Conservation (phyloP, 257 asterid species). For the Handroanthus guayacan region DNA sequence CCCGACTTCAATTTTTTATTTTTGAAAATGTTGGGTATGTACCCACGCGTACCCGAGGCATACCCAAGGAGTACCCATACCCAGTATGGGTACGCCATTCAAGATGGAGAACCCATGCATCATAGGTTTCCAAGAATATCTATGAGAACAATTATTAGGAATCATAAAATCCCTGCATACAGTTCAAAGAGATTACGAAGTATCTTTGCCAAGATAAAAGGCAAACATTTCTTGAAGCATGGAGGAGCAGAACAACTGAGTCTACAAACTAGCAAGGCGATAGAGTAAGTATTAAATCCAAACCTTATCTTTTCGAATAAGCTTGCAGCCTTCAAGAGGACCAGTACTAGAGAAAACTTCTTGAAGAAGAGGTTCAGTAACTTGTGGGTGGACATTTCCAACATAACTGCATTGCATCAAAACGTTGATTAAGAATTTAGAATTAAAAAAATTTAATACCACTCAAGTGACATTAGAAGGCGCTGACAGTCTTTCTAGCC, state of each 20-base stretch:
- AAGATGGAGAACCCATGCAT: too few relatives aligned
- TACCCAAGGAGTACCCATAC: slow-evolving; percentile 8
- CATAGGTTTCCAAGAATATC: neutral
- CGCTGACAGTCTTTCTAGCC: slow-evolving; percentile 4
- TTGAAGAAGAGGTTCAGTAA: slow-evolving; percentile 87
- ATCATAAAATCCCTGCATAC: slow-evolving; percentile 16
- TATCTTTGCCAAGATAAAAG: slow-evolving; percentile 15
- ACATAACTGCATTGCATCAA: slow-evolving; percentile 64
- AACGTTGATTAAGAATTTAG: slow-evolving; percentile 4
- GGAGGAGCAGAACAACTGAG: neutral
- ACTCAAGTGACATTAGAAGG: slow-evolving; percentile 2
- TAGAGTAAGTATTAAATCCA: slow-evolving; percentile 10
- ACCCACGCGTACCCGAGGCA: too few relatives aligned
- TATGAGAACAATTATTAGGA: neutral
- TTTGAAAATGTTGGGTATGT: too few relatives aligned
- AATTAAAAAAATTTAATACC: neutral
- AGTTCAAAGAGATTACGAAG: neutral
- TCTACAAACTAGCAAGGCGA: slow-evolving; percentile 13
- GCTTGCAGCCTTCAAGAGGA: slow-evolving; percentile 90
- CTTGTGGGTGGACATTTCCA: slow-evolving; percentile 88
- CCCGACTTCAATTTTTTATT: too few relatives aligned
- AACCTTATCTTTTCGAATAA: slow-evolving; percentile 86
- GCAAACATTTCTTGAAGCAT: neutral
- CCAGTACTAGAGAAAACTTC: slow-evolving; percentile 83
- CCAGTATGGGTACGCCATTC: slow-evolving; percentile 9